Percentiles rank a stretch among this genome's conserved stretches.
phyloP scores from a whole-genome alignment of 192 early-diverging fungal genomes.

The Coemansia brasiliensis region DNA sequence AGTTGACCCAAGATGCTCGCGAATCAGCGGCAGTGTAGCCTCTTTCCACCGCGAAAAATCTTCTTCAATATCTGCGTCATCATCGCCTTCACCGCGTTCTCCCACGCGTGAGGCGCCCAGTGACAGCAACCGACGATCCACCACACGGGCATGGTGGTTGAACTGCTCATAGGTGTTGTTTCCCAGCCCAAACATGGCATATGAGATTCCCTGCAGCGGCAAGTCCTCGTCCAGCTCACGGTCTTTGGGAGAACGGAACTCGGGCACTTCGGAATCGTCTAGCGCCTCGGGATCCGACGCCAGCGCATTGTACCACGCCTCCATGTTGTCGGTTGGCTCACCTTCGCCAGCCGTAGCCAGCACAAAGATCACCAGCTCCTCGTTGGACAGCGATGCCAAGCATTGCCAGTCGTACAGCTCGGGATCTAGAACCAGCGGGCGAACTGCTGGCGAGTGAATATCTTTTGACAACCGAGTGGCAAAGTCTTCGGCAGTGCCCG shows the following conservation, averaged over 20 bases:
- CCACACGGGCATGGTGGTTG: slow-evolving; percentile 75
- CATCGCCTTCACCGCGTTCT: slow-evolving; percentile 92
- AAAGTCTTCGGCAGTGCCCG: slow-evolving; percentile 98
- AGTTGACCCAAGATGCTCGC: slow-evolving; percentile 63
- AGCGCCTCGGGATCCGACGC: slow-evolving; percentile 61
- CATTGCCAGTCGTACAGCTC: slow-evolving; percentile 92
- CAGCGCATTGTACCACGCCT: slow-evolving; percentile 89
- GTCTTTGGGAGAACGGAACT: slow-evolving; percentile 61
- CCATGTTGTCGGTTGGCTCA: slow-evolving; percentile 97
- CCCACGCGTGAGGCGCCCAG: slow-evolving; percentile 78
- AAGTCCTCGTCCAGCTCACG: slow-evolving; percentile 80
- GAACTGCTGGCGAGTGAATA: slow-evolving; percentile 62
- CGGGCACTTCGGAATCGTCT: slow-evolving; percentile 62
- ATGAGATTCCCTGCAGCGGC: slow-evolving; percentile 56
- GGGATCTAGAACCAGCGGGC: slow-evolving; percentile 77
- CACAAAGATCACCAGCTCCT: slow-evolving; percentile 82
- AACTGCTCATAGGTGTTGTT: slow-evolving; percentile 66
- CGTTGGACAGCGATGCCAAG: slow-evolving; percentile 62
- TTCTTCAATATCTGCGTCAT: slow-evolving; percentile 93
- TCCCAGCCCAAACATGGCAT: slow-evolving; percentile 55
- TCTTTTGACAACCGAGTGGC: slow-evolving; percentile 89
- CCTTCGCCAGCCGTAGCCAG: slow-evolving; percentile 97
- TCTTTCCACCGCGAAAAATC: slow-evolving; percentile 97
- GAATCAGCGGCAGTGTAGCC: slow-evolving; percentile 73
- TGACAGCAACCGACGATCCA: slow-evolving; percentile 66